A percentile compares a stretch with the other conserved stretches of the same genome.
These are phyloP conservation scores for Calonectria pauciramosa DNA, from an alignment of 2,329 filamentous ascomycete species.

Conservation along the genomic window DNA sequence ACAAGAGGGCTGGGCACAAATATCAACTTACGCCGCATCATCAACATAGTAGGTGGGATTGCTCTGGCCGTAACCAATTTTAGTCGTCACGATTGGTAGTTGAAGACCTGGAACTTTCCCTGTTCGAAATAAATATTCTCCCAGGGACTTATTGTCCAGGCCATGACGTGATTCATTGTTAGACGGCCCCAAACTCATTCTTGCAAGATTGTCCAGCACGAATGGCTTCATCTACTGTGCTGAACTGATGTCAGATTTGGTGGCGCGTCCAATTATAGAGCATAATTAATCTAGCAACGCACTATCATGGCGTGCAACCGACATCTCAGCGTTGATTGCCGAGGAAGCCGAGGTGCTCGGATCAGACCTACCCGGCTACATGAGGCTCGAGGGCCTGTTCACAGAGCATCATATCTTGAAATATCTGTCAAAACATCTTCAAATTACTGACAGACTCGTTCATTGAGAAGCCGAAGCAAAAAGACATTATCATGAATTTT, in stretches of 20 bases:
- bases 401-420: neutral
- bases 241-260: neutral
- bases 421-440: neutral
- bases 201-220: neutral
- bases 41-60: slow-evolving; percentile 23
- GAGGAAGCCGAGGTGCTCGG: neutral
- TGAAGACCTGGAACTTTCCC: neutral
- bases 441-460: neutral
- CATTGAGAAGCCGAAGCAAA: neutral
- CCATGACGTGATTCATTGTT: neutral
- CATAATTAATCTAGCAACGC: neutral
- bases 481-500: slow-evolving; percentile 22
- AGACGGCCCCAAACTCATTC: neutral
- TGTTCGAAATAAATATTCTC: neutral
- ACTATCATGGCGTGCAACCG: neutral
- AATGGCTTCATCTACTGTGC: neutral
- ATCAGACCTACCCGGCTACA: neutral
- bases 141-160: slow-evolving; percentile 13
- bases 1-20: too few relatives aligned
- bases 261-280: neutral
- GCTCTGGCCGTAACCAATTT: slow-evolving; percentile 24
- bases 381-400: too few relatives aligned
- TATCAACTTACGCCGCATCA: slow-evolving; percentile 1
- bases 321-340: neutral
- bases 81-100: slow-evolving; percentile 8